Evolutionary conservation across 495 filamentous ascomycete species (phyloP), one percentile per base, ranked within the genome.

Genomic region (Elasticomyces elasticus): DNA sequence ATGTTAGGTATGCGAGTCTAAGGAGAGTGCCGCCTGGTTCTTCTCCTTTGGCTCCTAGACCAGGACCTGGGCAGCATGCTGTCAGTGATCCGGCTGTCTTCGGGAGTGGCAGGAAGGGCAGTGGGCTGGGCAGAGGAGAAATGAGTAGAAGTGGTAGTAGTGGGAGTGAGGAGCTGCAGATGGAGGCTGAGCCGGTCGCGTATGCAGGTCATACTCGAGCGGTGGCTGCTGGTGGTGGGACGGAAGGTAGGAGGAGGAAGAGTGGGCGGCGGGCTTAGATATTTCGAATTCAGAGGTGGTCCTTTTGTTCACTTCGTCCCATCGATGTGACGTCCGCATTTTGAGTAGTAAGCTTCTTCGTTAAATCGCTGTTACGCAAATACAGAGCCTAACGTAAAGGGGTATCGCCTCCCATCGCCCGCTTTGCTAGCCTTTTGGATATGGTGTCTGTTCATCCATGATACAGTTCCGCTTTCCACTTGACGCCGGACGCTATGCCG

Each of bases 71-170:
- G 20, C 45, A 50, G 30, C 58, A 60, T 52, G 35, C 54, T 30
- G 48, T 60, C 43, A 66, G 64, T 24, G 66, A 68, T 40, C 63
- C 66, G 41, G 38, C 52, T 5, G 30, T 33, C 7, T 33, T 40
- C 19, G 51, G 61, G 17, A 56, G 31, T 12, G 49, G 51, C 25
- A 13, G 50, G 45, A 58, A 27, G 30, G 52, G 42, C 5, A 62
- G 59, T 49, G 48, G 40, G 31, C 30, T 59, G 45, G 35, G 35
- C 5, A 22, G 51, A 17, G 48, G 44, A 15, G 62, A 66, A 45
- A 25, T 56, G 11, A 23, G 26, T 26, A 28, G 43, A 30, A 35
- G 41, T 17, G 54, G 51, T 26, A 60, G 56, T 44, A 62, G 59
- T 50, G 58, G 42, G 19, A 60, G 17, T 49, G 56, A 59, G 37